Conservation (phyloP, 2,329 filamentous ascomycete species). For the Aspergillus pseudoterreus region DNA sequence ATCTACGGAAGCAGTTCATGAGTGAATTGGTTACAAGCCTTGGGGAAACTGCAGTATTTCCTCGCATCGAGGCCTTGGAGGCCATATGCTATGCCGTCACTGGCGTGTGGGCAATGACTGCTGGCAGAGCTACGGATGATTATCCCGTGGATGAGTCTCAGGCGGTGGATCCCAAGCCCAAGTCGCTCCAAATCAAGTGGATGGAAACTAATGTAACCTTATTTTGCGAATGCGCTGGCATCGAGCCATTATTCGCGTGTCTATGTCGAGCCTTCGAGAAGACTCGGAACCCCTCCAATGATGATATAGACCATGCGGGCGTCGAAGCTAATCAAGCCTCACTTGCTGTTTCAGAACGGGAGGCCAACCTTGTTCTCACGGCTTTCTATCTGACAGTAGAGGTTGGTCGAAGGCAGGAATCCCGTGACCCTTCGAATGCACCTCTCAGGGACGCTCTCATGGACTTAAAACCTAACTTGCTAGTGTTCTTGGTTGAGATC, state of each 20-base stretch:
- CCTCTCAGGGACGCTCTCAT: slow-evolving; percentile 40
- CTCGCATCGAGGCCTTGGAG: slow-evolving; percentile 45
- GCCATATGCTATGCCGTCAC: slow-evolving; percentile 55
- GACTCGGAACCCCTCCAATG: slow-evolving; percentile 22
- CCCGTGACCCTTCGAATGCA: slow-evolving; percentile 19
- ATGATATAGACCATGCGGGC: slow-evolving; percentile 24
- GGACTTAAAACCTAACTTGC: slow-evolving; percentile 61
- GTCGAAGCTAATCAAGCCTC: slow-evolving; percentile 32
- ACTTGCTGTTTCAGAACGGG: slow-evolving; percentile 35
- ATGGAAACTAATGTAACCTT: slow-evolving; percentile 42
- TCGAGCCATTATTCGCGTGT: slow-evolving; percentile 35
- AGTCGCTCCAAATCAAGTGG: slow-evolving; percentile 46
- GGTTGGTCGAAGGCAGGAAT: slow-evolving; percentile 36
- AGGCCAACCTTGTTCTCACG: slow-evolving; percentile 42
- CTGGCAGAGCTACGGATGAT: slow-evolving; percentile 42
- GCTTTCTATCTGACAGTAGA: slow-evolving; percentile 42
- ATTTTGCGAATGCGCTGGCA: slow-evolving; percentile 33
- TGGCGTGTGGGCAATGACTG: slow-evolving; percentile 68
- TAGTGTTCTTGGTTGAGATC: slow-evolving; percentile 68
- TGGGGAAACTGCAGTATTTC: slow-evolving; percentile 35
- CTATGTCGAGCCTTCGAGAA: slow-evolving; percentile 39
- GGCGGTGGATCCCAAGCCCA: slow-evolving; percentile 44
- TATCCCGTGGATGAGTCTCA: slow-evolving; percentile 31
- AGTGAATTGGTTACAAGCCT: slow-evolving; percentile 34
- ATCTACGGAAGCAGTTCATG: slow-evolving; percentile 44